Evolutionary conservation across 2,329 filamentous ascomycete species (phyloP).

Genomic region (Claviceps maximensis): DNA sequence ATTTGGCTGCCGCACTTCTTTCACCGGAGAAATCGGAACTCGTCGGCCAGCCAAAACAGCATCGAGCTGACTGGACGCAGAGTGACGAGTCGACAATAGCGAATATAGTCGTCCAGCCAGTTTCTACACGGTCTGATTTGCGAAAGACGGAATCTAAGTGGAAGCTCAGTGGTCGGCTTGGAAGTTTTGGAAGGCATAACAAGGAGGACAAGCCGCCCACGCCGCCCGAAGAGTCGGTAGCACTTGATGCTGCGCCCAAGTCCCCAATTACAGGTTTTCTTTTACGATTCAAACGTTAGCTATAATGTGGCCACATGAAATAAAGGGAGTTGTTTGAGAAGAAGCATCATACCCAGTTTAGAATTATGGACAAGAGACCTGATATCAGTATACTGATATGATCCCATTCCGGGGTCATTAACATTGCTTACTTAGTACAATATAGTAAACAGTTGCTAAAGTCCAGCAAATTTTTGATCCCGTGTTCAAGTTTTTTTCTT

Average conservation of each 20-base stretch:
- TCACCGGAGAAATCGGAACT: slow-evolving; percentile 1
- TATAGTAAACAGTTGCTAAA: not conserved
- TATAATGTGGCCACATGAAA: not conserved
- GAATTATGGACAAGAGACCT: slow-evolving; percentile 2
- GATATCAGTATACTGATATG: slow-evolving; percentile 1
- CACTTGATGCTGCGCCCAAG: slow-evolving; percentile 13
- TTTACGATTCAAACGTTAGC: slow-evolving; percentile 30
- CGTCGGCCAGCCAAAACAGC: slow-evolving; percentile 16
- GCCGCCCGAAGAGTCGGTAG: slow-evolving; percentile 8
- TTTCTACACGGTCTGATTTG: slow-evolving; percentile 17
- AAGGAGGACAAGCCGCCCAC: slow-evolving; percentile 14
- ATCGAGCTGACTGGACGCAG: slow-evolving; percentile 45
- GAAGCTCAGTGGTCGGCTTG: slow-evolving; percentile 30
- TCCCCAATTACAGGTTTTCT: slow-evolving; percentile 27
- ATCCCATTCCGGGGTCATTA: not conserved
- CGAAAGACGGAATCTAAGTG: slow-evolving; percentile 36
- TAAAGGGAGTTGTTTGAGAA: not conserved
- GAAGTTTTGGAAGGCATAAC: slow-evolving; percentile 18
- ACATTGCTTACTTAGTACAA: slow-evolving; percentile 1
- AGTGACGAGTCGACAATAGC: slow-evolving; percentile 30
- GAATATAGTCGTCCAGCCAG: not conserved
- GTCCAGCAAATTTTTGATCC: not conserved
- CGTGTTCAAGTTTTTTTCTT: not conserved
- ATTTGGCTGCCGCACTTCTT: slow-evolving; percentile 1
- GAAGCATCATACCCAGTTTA: slow-evolving; percentile 1